A percentile compares a stretch with the other conserved stretches of the same genome.
Evolutionary conservation across 73 alveolate genomes (phyloP).

Genomic region (Paramecium octaurelia): DNA sequence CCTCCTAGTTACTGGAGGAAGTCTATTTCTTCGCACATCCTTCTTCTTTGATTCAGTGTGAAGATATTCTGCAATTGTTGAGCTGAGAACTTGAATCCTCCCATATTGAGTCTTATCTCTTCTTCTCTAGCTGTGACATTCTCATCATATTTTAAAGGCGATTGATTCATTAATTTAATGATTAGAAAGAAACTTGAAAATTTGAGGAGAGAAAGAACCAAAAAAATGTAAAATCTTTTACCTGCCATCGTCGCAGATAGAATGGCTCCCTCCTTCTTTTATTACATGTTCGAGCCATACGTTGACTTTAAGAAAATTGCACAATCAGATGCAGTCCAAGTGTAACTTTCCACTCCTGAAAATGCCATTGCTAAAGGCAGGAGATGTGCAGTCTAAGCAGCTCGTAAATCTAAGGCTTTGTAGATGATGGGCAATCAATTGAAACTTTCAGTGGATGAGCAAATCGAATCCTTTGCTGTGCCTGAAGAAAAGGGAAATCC

Average conservation of each 20-base stretch:
- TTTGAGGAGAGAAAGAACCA: background rate
- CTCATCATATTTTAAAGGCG: background rate
- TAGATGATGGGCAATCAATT: slow-evolving; percentile 29
- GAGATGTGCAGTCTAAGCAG: background rate
- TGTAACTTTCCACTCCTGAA: background rate
- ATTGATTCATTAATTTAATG: slow-evolving; percentile 35
- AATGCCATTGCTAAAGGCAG: background rate
- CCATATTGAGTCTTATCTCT: background rate
- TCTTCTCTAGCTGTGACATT: background rate
- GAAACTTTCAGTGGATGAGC: slow-evolving; percentile 24
- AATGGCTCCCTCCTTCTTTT: slow-evolving; percentile 45
- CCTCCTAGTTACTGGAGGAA: background rate
- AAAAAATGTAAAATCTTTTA: slow-evolving; percentile 13
- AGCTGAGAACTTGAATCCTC: background rate
- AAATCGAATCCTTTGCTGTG: background rate
- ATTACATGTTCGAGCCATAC: slow-evolving; percentile 8
- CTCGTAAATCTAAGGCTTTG: background rate
- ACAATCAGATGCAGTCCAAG: background rate
- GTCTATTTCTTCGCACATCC: slow-evolving; percentile 20
- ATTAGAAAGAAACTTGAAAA: slow-evolving; percentile 24
- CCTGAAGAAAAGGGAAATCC: slow-evolving; percentile 17
- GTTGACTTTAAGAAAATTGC: background rate
- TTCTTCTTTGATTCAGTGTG: background rate
- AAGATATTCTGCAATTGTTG: background rate
- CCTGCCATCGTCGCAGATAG: slow-evolving; percentile 36